These are phyloP conservation scores for Teunomyces lycoperdinae DNA, from an alignment of 805 yeast genomes.

Conservation along the genomic window DNA sequence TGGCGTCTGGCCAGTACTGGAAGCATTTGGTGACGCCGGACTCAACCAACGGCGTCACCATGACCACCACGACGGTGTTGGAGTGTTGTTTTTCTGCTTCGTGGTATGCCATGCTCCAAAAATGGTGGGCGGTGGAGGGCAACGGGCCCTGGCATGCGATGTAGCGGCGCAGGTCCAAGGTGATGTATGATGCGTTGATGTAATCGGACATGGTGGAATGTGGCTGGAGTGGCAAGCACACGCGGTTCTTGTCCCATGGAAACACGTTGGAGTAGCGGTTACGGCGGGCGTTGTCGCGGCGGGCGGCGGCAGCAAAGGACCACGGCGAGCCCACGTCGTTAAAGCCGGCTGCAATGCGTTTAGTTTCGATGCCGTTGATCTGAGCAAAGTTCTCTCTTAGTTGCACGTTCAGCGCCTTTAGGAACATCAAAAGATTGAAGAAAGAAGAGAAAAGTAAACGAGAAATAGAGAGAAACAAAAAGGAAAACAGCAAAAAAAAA, in stretches of 20 bases:
- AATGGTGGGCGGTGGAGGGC: conserved; percentile 36
- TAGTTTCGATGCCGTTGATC: conserved; percentile 9
- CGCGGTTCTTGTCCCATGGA: conserved; percentile 40
- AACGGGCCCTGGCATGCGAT: conserved; percentile 73
- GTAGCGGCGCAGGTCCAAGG: conserved; percentile 27
- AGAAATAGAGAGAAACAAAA: not conserved
- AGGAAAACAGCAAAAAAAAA: not conserved
- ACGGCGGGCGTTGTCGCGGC: conserved; percentile 9
- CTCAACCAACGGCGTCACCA: conserved; percentile 55
- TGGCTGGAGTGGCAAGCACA: conserved; percentile 20
- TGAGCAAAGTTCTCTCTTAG: conserved; percentile 11
- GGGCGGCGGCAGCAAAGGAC: conserved; percentile 6
- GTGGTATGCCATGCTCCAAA: conserved; percentile 50
- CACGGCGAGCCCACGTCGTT: not conserved
- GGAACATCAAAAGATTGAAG: conserved; percentile 7
- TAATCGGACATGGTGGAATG: conserved; percentile 23
- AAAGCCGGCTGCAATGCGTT: conserved; percentile 3
- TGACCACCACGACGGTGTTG: conserved; percentile 29
- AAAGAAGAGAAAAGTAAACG: not conserved
- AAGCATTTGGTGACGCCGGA: conserved; percentile 38
- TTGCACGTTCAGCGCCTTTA: conserved; percentile 5
- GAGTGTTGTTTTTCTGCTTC: conserved; percentile 27
- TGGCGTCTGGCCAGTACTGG: conserved; percentile 36
- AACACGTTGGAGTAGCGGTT: conserved; percentile 41
- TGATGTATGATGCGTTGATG: conserved; percentile 39